Base-by-base conservation (phyloP, 805 yeast genomes). In the Lipomyces yamadae region DNA sequence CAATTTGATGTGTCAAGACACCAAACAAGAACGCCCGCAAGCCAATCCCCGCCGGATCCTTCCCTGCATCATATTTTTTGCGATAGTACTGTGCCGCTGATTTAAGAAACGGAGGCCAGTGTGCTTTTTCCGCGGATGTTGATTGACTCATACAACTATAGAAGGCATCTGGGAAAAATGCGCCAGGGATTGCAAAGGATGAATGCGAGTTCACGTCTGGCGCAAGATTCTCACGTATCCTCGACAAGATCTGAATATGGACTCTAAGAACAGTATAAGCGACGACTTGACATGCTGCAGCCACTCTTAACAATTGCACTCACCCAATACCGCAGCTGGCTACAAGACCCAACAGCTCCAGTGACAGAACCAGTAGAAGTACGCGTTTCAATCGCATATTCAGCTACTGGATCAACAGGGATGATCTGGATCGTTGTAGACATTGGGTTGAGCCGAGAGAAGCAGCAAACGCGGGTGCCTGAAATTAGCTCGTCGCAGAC, bases 141-240 rank as follows among this genome's bases (percentile, higher is more conserved):
- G 84, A 79, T 33, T 76, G 72, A 2, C 84, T 85, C 60, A 83
- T 76, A 74, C 92, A 88, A 45, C 83, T 80, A 75, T 88, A 88
- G 72, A 87, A 84, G 0, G 89, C 85, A 74, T 88, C 92, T 0
- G 92, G 92, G 72, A 84, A 86, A 73, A 88, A 88, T 0, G 89
- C 82, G 0, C 92, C 92, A 0, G 89, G 69, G 15, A 84, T 76
- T n/a, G 82, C 70, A 58, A 75, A 80, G 2, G 80, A 74, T 2
- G 72, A 56, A 35, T 72, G 74, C 2, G 69, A 70, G 34, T 75
- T 72, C 1, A 81, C 65, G 3, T 78, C 79, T 2, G 69, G 63
- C 0, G 86, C 83, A 0, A 84, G 70, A 37, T 62, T 64, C 0
- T 64, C 53, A 35, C 72, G 74, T 2, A 77, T 63, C 39, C 83